A percentile compares a stretch with the other conserved stretches of the same genome.
These are phyloP conservation scores for Kwoniella sp. DNA, from an alignment of 768 basidiomycete genomes.

Conservation along the genomic window DNA sequence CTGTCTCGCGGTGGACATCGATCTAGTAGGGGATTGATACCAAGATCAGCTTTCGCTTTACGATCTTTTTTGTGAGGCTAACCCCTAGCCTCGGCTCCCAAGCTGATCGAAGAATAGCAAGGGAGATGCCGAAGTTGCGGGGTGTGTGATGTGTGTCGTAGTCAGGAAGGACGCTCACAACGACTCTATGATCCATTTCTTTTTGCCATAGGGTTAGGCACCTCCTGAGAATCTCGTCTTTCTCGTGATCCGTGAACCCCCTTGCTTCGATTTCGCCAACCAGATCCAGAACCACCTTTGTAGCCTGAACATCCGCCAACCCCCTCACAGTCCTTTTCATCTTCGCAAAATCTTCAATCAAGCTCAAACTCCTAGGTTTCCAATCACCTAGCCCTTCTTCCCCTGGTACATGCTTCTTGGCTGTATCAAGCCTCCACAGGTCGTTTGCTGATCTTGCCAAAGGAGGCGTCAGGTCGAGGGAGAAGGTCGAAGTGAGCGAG, in stretches of 20 bases:
- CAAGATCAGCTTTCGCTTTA: too few relatives aligned
- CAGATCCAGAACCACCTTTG: constrained; percentile 68
- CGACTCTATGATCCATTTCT: constrained; percentile 71
- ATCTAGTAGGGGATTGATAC: constrained; percentile 64
- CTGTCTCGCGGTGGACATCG: constrained; percentile 71
- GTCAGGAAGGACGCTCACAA: constrained; percentile 66
- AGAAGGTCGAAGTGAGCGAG: constrained; percentile 82
- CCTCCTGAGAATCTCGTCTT: constrained; percentile 62
- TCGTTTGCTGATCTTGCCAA: constrained; percentile 83
- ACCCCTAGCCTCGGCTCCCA: too few relatives aligned
- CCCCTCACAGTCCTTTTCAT: constrained; percentile 71
- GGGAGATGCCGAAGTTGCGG: too few relatives aligned
- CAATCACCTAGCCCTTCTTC: constrained; percentile 81
- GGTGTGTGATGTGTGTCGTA: too few relatives aligned
- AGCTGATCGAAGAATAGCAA: too few relatives aligned
- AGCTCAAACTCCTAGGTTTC: constrained; percentile 83
- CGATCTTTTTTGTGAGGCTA: too few relatives aligned
- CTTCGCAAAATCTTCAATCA: constrained; percentile 81
- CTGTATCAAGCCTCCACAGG: constrained; percentile 91
- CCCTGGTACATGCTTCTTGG: constrained; percentile 89
- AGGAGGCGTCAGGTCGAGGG: constrained; percentile 76
- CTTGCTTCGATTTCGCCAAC: constrained; percentile 18
- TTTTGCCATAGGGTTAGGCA: constrained; percentile 81
- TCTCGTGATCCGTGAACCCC: constrained; percentile 29
- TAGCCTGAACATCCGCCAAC: constrained; percentile 86